phyloP scores from a whole-genome alignment of 2,329 filamentous ascomycete genomes.

The Diaporthe citriasiana region DNA sequence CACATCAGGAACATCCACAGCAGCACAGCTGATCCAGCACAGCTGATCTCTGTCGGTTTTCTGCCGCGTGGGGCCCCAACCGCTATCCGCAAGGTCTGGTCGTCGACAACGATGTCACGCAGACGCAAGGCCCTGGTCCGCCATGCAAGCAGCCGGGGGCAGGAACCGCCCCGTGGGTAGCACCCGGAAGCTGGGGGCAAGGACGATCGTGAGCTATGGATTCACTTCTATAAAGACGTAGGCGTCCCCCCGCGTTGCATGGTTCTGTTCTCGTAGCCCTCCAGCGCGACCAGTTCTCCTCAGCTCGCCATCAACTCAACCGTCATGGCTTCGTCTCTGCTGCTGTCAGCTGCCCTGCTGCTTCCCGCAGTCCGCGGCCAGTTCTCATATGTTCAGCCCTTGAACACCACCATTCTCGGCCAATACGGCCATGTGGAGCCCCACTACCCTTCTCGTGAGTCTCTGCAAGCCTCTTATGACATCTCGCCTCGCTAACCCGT shows the following conservation, averaged over 20 bases:
- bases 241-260: conserved; percentile 13
- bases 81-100: neutral
- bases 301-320: conserved; percentile 28
- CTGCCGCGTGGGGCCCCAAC: neutral
- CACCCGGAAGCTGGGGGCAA: neutral
- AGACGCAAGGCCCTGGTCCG: neutral
- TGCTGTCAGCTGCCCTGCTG: conserved; percentile 38
- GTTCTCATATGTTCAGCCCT: conserved; percentile 57
- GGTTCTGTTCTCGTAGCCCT: neutral
- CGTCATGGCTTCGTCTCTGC: conserved; percentile 33
- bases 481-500: neutral
- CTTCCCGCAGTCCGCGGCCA: conserved; percentile 44
- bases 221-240: conserved; percentile 12
- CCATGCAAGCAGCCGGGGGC: conserved; percentile 9
- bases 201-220: neutral
- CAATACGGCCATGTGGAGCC: conserved; percentile 56
- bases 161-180: neutral
- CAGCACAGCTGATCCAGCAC: conserved; percentile 31
- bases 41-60: conserved; percentile 31
- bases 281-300: conserved; percentile 30
- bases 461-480: conserved; percentile 40
- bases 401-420: conserved; percentile 57
- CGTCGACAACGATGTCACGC: conserved; percentile 12
- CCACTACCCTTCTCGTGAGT: conserved; percentile 56
- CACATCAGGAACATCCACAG: conserved; percentile 14